These are phyloP conservation scores for Puccinia coronata DNA, from an alignment of 1,284 basidiomycete genomes.

Conservation along the genomic window DNA sequence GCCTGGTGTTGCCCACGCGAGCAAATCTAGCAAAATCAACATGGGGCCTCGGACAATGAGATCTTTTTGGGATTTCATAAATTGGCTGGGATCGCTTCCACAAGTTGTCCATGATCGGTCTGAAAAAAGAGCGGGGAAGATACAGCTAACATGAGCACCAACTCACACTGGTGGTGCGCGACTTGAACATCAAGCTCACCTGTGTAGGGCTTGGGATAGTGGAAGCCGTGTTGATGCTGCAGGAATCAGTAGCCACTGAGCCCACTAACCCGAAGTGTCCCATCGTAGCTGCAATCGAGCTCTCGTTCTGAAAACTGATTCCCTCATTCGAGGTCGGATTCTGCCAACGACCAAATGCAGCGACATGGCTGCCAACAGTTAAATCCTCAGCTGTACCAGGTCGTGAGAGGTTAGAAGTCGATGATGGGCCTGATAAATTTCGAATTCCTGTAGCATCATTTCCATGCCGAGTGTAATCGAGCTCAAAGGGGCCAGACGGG, in stretches of 20 bases:
- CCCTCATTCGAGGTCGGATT: neutral
- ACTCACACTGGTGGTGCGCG: neutral
- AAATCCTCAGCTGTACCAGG: neutral
- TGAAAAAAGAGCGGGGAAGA: neutral
- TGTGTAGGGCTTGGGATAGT: slow-evolving; percentile 1
- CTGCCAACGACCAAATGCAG: slow-evolving; percentile 9
- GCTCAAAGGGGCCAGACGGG: neutral
- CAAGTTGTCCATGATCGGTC: slow-evolving; percentile 14
- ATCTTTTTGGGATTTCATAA: neutral
- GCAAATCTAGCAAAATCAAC: neutral
- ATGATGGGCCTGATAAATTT: neutral
- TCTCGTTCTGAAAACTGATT: neutral
- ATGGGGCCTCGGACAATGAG: neutral
- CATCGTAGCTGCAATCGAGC: neutral
- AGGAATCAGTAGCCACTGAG: neutral
- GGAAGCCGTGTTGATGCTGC: slow-evolving; percentile 10
- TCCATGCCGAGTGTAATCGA: neutral
- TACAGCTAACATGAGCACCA: neutral
- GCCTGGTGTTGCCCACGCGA: neutral
- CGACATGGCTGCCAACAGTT: neutral
- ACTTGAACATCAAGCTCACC: neutral
- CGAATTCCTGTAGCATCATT: neutral
- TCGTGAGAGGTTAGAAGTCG: neutral
- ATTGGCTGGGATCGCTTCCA: neutral
- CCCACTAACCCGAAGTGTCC: neutral